These are phyloP conservation scores for Acephala macrosclerotiorum DNA, from an alignment of 2,329 filamentous ascomycete species.

Conservation along the genomic window DNA sequence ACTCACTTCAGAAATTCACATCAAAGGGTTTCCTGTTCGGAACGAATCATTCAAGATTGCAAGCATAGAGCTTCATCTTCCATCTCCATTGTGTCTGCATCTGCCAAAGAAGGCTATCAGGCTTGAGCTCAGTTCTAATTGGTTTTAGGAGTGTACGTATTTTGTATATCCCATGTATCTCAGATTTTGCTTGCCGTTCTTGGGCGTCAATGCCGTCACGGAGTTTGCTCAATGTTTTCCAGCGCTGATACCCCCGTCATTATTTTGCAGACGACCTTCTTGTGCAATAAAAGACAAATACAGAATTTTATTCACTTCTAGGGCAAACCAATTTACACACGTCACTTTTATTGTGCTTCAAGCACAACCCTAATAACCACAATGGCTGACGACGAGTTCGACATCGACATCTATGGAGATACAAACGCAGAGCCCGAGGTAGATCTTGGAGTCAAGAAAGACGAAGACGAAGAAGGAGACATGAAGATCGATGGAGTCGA, in stretches of 20 bases:
- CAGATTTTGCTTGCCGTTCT: conserved; percentile 32
- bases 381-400: conserved; percentile 76
- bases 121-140: conserved; percentile 43
- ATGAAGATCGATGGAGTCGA: conserved; percentile 47
- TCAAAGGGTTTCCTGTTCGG: conserved; percentile 39
- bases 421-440: conserved; percentile 54
- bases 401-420: conserved; percentile 77
- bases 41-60: conserved; percentile 48
- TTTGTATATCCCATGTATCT: conserved; percentile 46
- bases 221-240: conserved; percentile 37
- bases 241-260: conserved; percentile 42
- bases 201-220: conserved; percentile 24
- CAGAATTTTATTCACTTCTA: conserved; percentile 29
- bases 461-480: conserved; percentile 48
- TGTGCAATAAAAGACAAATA: conserved; percentile 41
- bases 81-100: conserved; percentile 50
- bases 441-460: conserved; percentile 47
- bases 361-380: conserved; percentile 20
- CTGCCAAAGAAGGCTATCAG: conserved; percentile 44
- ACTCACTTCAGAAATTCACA: conserved; percentile 31
- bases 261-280: conserved; percentile 41
- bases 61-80: conserved; percentile 72
- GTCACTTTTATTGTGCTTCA: conserved; percentile 19
- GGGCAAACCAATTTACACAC: background rate
- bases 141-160: conserved; percentile 48